A percentile compares a stretch with the other conserved stretches of the same genome.
These are phyloP conservation scores for Serendipita sp. DNA, from an alignment of 768 basidiomycete genomes.

Conservation along the genomic window DNA sequence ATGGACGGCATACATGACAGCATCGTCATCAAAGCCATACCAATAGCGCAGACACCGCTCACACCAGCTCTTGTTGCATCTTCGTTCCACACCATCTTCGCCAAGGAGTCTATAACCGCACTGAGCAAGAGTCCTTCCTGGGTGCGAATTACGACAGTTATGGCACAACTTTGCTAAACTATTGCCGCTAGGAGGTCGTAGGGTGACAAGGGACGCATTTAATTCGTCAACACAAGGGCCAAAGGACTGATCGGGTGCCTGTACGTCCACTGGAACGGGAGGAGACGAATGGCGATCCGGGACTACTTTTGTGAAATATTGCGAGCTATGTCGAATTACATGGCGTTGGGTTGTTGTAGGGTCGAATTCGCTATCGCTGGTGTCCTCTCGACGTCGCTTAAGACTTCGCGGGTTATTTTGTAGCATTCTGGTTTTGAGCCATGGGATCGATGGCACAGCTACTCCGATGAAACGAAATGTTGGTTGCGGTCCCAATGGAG, in stretches of 20 bases:
- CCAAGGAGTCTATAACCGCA: not conserved
- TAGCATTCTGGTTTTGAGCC: too few relatives aligned
- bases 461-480: too few relatives aligned
- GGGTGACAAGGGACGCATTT: not conserved
- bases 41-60: not conserved
- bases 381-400: too few relatives aligned
- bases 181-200: not conserved
- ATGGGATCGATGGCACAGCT: too few relatives aligned
- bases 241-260: not conserved
- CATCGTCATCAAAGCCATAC: slow-evolving; percentile 1
- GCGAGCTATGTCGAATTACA: too few relatives aligned
- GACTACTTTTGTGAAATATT: too few relatives aligned
- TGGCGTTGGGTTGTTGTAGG: too few relatives aligned
- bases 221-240: not conserved
- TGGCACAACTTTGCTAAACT: not conserved
- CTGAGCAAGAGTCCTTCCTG: not conserved
- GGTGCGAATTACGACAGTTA: not conserved
- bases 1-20: not conserved
- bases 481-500: too few relatives aligned
- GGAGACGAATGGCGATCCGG: too few relatives aligned
- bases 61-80: not conserved
- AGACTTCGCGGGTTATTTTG: too few relatives aligned
- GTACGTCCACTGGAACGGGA: too few relatives aligned
- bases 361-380: too few relatives aligned
- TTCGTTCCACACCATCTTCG: not conserved